Conservation (phyloP, 805 yeast species). For the Hagleromyces aurorensis region DNA sequence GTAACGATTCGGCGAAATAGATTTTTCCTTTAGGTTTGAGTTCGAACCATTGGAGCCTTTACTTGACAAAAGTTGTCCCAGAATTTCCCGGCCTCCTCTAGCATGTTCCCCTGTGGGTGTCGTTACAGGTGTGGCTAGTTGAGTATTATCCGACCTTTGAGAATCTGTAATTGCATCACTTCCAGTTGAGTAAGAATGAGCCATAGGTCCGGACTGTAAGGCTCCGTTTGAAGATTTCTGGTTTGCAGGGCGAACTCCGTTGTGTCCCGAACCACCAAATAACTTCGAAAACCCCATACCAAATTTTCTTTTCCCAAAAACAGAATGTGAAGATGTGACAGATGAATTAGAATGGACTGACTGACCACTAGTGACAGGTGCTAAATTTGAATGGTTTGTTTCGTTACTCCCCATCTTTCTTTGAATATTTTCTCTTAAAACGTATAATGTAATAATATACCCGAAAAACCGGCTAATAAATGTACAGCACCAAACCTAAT, state of each 20-base stretch:
- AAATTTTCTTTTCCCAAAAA: slow-evolving; percentile 7
- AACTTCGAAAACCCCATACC: slow-evolving; percentile 8
- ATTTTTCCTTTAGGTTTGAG: too few species aligned
- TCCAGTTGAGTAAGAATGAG: not conserved
- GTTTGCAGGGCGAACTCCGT: slow-evolving; percentile 1
- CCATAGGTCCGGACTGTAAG: too few species aligned
- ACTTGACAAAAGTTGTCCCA: slow-evolving; percentile 7
- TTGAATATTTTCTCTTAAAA: too few species aligned
- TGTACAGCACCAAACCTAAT: too few species aligned
- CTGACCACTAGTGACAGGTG: slow-evolving; percentile 7
- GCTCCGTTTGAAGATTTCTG: too few species aligned
- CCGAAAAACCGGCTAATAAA: too few species aligned
- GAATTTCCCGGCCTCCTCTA: slow-evolving; percentile 5
- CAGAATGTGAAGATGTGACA: slow-evolving; percentile 6
- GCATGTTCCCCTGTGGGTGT: slow-evolving; percentile 3
- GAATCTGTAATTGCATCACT: slow-evolving; percentile 6
- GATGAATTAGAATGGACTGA: slow-evolving; percentile 8
- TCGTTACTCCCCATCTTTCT: too few species aligned
- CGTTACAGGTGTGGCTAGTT: too few species aligned
- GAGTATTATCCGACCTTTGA: too few species aligned
- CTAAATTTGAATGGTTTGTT: too few species aligned
- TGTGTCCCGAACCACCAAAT: slow-evolving; percentile 5
- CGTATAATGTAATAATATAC: too few species aligned
- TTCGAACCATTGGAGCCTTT: slow-evolving; percentile 7
- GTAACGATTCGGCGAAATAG: too few species aligned